Conservation (phyloP, 1,284 basidiomycete genomes). For the Cutaneotrichosporon curvatum region DNA sequence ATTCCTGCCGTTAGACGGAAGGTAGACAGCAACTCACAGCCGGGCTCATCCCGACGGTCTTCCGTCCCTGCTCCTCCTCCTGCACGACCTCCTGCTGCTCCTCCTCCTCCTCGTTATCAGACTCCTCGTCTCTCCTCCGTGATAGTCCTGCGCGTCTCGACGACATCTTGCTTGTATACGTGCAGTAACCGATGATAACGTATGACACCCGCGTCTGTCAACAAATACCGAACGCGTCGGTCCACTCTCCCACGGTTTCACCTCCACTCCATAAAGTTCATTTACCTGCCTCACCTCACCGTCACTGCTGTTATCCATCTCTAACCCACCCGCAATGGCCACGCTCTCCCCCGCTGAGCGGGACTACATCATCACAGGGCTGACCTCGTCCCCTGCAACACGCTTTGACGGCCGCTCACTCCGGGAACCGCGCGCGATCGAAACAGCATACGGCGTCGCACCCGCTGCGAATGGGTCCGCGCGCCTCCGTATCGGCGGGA, state of each 20-base stretch:
- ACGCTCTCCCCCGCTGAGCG: constrained; percentile 41
- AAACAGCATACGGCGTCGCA: constrained; percentile 38
- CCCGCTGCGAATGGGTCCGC: constrained; percentile 44
- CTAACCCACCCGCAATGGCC: constrained; percentile 3
- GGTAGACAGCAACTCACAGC: too few relatives aligned
- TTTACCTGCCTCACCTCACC: neutral
- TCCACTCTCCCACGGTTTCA: constrained; percentile 6
- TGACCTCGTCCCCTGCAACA: constrained; percentile 29
- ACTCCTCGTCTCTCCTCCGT: too few relatives aligned
- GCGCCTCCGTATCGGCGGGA: constrained; percentile 33
- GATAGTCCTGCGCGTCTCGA: too few relatives aligned
- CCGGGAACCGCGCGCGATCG: constrained; percentile 29
- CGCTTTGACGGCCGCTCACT: constrained; percentile 36
- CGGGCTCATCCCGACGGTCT: neutral
- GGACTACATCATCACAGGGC: constrained; percentile 41
- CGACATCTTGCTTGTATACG: too few relatives aligned
- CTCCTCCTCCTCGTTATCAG: too few relatives aligned
- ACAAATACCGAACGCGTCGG: neutral
- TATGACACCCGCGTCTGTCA: neutral
- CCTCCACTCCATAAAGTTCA: neutral
- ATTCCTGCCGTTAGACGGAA: constrained; percentile 26
- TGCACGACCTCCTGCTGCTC: too few relatives aligned
- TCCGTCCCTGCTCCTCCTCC: too few relatives aligned
- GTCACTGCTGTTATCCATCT: neutral
- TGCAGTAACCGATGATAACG: too few relatives aligned